Percentiles rank a stretch among this genome's conserved stretches.
phyloP scores from a whole-genome alignment of 2,329 filamentous ascomycete species.

The Neonectria neomacrospora region DNA sequence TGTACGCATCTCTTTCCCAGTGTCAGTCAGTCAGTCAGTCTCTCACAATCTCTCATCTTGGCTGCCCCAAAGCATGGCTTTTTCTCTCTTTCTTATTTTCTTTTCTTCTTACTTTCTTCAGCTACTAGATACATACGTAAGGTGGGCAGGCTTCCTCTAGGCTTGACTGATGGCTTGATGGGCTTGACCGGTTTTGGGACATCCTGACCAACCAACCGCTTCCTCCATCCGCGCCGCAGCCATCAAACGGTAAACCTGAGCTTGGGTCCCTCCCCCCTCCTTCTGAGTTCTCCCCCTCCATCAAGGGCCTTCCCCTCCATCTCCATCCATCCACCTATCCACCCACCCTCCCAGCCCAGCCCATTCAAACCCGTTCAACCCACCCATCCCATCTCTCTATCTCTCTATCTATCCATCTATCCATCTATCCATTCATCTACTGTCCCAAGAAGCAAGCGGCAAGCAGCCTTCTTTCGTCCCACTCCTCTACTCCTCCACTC shows the following conservation, averaged over 20 bases:
- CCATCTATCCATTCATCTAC: neutral
- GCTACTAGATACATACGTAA: neutral
- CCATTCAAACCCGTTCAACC: conserved; percentile 2
- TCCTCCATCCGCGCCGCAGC: conserved; percentile 45
- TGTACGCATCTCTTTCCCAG: no score
- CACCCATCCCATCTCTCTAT: conserved; percentile 2
- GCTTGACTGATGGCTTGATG: neutral
- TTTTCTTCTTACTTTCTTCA: no score
- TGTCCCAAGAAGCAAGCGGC: neutral
- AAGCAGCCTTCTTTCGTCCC: conserved; percentile 23
- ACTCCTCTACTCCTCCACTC: conserved; percentile 11
- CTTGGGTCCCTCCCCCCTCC: conserved; percentile 30
- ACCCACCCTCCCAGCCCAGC: neutral
- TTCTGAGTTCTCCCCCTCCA: conserved; percentile 28
- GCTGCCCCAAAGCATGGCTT: neutral
- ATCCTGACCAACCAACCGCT: conserved; percentile 50
- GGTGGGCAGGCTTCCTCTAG: neutral
- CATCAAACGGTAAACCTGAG: conserved; percentile 41
- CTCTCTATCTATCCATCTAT: neutral
- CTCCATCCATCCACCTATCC: conserved; percentile 30
- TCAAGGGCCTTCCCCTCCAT: conserved; percentile 30
- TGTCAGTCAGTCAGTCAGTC: no score
- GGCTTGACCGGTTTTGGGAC: conserved; percentile 12
- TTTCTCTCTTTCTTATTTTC: no score
- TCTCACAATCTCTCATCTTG: no score